Evolutionary conservation across 2,329 filamentous ascomycete species (phyloP).

Genomic region (Neocucurbitaria cava): DNA sequence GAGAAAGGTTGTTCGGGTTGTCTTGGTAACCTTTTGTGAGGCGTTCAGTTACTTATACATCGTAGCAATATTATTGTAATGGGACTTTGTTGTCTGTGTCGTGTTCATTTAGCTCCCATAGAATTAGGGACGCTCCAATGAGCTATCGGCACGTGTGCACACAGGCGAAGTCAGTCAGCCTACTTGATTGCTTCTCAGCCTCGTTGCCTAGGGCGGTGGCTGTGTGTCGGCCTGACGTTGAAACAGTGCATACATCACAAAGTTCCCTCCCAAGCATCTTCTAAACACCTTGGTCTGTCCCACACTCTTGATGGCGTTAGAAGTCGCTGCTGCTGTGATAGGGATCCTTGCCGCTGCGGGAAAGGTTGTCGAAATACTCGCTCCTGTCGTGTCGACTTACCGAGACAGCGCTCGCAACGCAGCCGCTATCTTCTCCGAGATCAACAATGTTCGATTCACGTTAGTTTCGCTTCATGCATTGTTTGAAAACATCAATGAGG

Average conservation of each 20-base stretch:
- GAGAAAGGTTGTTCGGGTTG: too few species aligned
- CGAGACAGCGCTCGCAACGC: slow-evolving; percentile 6
- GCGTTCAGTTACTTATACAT: too few species aligned
- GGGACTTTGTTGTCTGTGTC: background rate
- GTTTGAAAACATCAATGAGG: background rate
- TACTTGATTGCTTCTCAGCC: too few species aligned
- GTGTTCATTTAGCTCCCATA: background rate
- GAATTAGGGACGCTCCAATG: too few species aligned
- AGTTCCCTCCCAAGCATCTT: too few species aligned
- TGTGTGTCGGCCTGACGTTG: too few species aligned
- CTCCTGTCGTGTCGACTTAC: slow-evolving; percentile 7
- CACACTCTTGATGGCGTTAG: background rate
- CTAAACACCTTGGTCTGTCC: too few species aligned
- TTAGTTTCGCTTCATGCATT: slow-evolving; percentile 4
- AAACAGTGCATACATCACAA: too few species aligned
- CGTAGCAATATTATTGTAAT: too few species aligned
- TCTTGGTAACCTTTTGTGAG: too few species aligned
- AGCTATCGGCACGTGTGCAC: background rate
- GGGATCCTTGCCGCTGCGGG: slow-evolving; percentile 14
- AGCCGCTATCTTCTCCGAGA: background rate
- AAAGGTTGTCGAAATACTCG: slow-evolving; percentile 11
- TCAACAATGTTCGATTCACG: slow-evolving; percentile 3
- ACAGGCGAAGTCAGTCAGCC: background rate
- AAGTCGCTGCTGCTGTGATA: slow-evolving; percentile 13
- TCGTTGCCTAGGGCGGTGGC: too few species aligned